Percentiles rank a stretch among this genome's conserved stretches.
These are phyloP conservation scores for Carnegiea gigantea DNA, from an alignment of 179 eudicot genomes.

Conservation along the genomic window DNA sequence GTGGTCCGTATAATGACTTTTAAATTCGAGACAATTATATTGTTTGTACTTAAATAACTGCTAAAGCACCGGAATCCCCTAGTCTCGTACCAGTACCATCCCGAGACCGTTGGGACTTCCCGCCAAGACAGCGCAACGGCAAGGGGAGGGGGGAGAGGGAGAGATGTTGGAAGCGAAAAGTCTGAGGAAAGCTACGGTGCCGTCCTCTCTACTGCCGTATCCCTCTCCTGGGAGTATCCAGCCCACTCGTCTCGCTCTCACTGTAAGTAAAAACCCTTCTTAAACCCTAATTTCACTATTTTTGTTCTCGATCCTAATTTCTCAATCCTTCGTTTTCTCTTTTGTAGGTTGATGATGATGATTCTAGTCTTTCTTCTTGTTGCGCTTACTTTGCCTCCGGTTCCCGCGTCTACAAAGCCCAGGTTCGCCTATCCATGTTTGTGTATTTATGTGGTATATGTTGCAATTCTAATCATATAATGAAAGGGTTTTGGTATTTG, in stretches of 20 bases:
- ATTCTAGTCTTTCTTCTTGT: not conserved
- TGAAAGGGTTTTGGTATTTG: not conserved
- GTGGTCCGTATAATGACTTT: too few relatives aligned
- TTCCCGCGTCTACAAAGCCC: conserved; percentile 9
- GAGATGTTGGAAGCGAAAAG: conserved; percentile 7
- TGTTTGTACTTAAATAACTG: too few relatives aligned
- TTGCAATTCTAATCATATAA: not conserved
- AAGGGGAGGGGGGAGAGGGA: not conserved
- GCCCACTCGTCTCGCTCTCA: conserved; percentile 7
- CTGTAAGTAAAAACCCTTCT: not conserved
- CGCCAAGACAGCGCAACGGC: not conserved
- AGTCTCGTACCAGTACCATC: too few relatives aligned
- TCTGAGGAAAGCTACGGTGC: conserved; percentile 1
- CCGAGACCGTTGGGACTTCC: conserved; percentile 16
- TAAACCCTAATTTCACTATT: not conserved
- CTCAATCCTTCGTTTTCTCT: not conserved
- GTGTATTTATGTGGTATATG: not conserved
- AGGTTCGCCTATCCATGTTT: not conserved
- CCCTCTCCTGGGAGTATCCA: conserved; percentile 13
- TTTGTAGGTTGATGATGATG: conserved; percentile 10
- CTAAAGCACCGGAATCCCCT: too few relatives aligned
- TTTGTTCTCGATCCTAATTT: too few relatives aligned
- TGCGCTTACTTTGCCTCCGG: conserved; percentile 19
- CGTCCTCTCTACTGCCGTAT: not conserved
- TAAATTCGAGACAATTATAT: too few relatives aligned